These are phyloP conservation scores for Xylaria scruposa DNA, from an alignment of 495 filamentous ascomycete genomes.

Conservation along the genomic window DNA sequence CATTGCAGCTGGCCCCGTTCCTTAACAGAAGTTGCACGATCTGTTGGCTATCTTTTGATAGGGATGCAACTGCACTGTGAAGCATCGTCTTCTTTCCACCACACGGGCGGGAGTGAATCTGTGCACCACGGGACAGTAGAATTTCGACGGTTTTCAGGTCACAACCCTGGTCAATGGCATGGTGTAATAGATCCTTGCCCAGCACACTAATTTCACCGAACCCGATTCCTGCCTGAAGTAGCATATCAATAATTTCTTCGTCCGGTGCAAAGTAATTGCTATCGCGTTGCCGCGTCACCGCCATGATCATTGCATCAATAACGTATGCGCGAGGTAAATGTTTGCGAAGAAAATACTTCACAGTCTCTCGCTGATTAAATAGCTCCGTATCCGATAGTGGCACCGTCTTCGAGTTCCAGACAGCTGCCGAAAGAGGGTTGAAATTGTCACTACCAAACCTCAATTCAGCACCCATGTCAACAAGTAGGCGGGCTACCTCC, in stretches of 20 bases:
- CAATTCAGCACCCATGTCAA: neutral
- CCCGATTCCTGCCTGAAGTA: neutral
- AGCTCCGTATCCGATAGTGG: neutral
- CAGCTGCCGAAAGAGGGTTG: conserved; percentile 5
- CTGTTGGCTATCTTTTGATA: neutral
- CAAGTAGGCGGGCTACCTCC: neutral
- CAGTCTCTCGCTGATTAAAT: neutral
- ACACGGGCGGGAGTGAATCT: neutral
- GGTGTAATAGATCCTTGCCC: neutral
- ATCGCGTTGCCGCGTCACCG: too few species aligned
- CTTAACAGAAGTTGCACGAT: neutral
- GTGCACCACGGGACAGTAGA: neutral
- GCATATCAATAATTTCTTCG: neutral
- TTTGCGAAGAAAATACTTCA: neutral
- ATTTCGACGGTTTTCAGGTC: neutral
- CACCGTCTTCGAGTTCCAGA: neutral
- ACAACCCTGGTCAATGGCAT: neutral
- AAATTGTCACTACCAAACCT: neutral
- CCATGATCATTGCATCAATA: neutral
- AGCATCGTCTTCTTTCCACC: neutral
- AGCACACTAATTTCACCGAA: neutral
- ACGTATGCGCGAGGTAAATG: neutral
- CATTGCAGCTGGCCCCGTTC: neutral
- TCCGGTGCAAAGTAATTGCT: neutral
- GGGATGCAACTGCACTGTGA: neutral